Evolutionary conservation across 2,329 filamentous ascomycete species (phyloP).

Genomic region (Cladophialophora psammophila): DNA sequence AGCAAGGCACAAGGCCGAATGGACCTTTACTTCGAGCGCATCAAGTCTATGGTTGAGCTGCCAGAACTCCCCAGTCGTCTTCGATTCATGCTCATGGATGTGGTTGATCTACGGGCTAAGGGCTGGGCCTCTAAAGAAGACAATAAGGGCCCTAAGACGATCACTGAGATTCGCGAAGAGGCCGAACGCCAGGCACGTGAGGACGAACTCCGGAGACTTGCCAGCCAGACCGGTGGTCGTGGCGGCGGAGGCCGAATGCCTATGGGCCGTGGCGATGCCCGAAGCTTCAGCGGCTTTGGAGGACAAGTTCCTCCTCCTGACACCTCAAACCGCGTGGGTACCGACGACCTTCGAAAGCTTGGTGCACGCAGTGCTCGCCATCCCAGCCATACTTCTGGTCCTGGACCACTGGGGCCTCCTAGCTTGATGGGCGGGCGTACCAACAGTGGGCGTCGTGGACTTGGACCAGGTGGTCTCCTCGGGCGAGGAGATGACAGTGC

Average conservation of each 20-base stretch:
- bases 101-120: conserved; percentile 79
- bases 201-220: conserved; percentile 70
- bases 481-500: conserved; percentile 83
- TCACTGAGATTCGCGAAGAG: conserved; percentile 87
- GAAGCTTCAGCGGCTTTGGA: conserved; percentile 76
- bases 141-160: conserved; percentile 96
- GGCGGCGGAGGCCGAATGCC: conserved; percentile 71
- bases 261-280: conserved; percentile 83
- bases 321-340: conserved; percentile 80
- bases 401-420: conserved; percentile 74
- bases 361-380: conserved; percentile 70
- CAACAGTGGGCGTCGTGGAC: conserved; percentile 80
- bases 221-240: conserved; percentile 63
- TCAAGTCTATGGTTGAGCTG: conserved; percentile 80
- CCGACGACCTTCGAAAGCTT: conserved; percentile 88
- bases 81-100: conserved; percentile 95
- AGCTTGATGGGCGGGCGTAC: conserved; percentile 89
- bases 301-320: conserved; percentile 73
- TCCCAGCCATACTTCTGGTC: conserved; percentile 62
- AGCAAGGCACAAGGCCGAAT: conserved; percentile 87
- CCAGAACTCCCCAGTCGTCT: conserved; percentile 85
- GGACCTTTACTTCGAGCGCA: conserved; percentile 91
- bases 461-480: conserved; percentile 76
- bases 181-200: conserved; percentile 80
- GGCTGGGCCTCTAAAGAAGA: conserved; percentile 86